Conservation (phyloP, 2,329 filamentous ascomycete species). For the Pyrenochaeta sp. region DNA sequence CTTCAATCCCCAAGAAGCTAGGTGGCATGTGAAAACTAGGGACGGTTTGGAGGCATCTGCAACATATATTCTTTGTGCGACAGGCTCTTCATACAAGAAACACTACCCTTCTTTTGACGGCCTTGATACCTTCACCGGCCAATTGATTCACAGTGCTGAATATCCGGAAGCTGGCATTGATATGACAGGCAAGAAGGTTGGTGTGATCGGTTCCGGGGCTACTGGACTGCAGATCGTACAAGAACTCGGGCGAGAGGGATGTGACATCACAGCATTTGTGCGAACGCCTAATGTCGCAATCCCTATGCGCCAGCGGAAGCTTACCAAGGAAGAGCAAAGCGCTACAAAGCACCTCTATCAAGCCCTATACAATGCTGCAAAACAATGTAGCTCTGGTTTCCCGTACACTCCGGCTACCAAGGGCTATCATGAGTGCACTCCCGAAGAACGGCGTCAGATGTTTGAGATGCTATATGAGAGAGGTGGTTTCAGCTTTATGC, state of each 20-base stretch:
- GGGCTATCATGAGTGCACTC: conserved; percentile 54
- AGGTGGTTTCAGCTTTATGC: conserved; percentile 20
- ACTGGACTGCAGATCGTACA: conserved; percentile 68
- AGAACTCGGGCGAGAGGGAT: conserved; percentile 59
- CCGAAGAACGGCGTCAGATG: conserved; percentile 47
- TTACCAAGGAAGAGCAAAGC: conserved; percentile 59
- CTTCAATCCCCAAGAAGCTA: conserved; percentile 53
- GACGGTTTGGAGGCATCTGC: conserved; percentile 57
- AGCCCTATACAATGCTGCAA: conserved; percentile 54
- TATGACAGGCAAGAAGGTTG: conserved; percentile 62
- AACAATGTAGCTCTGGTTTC: conserved; percentile 5
- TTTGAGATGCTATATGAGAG: conserved; percentile 47
- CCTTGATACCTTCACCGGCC: conserved; percentile 65
- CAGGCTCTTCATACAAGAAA: conserved; percentile 63
- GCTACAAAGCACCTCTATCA: conserved; percentile 40
- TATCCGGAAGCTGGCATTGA: conserved; percentile 64
- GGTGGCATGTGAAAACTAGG: conserved; percentile 57
- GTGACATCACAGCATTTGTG: conserved; percentile 65
- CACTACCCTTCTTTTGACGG: conserved; percentile 65
- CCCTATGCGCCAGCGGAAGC: conserved; percentile 57
- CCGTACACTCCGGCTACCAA: conserved; percentile 46
- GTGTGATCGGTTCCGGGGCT: conserved; percentile 68
- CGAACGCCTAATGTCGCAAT: conserved; percentile 69
- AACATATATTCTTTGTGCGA: conserved; percentile 59
- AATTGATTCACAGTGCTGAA: conserved; percentile 66